These are phyloP conservation scores for Zygoascus hellenicus DNA, from an alignment of 1,139 yeast species.

Conservation along the genomic window DNA sequence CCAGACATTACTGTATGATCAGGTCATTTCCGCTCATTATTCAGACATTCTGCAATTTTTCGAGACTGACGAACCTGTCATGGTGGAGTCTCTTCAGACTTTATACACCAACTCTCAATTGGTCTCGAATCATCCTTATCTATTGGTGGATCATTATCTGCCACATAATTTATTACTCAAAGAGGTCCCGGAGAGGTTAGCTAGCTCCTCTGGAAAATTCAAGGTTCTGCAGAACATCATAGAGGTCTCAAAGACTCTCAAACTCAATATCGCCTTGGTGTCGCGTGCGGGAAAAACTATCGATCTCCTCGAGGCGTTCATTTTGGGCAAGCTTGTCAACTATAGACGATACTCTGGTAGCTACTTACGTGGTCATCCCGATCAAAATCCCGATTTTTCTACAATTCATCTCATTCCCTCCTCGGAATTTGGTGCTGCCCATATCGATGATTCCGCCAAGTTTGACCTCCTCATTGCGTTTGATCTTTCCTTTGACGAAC, in stretches of 20 bases:
- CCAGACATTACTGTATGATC: slow-evolving; percentile 88
- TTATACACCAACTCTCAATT: slow-evolving; percentile 69
- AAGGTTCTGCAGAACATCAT: slow-evolving; percentile 52
- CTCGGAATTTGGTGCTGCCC: slow-evolving; percentile 24
- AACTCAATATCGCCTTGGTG: slow-evolving; percentile 46
- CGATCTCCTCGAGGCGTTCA: slow-evolving; percentile 72
- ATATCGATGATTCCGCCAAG: slow-evolving; percentile 25
- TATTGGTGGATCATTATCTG: slow-evolving; percentile 76
- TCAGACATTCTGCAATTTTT: slow-evolving; percentile 84
- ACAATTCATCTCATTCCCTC: slow-evolving; percentile 34
- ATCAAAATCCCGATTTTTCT: slow-evolving; percentile 22
- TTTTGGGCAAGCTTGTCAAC: slow-evolving; percentile 62
- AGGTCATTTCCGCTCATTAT: slow-evolving; percentile 83
- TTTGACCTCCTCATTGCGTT: slow-evolving; percentile 64
- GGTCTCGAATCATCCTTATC: slow-evolving; percentile 84
- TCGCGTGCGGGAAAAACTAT: slow-evolving; percentile 57
- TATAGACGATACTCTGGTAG: slow-evolving; percentile 63
- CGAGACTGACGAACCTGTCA: slow-evolving; percentile 54
- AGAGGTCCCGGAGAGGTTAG: slow-evolving; percentile 69
- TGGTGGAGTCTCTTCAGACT: slow-evolving; percentile 54
- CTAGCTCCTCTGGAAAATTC: slow-evolving; percentile 85
- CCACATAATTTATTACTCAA: slow-evolving; percentile 74
- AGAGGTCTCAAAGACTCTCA: slow-evolving; percentile 37
- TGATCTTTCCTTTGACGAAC: slow-evolving; percentile 60
- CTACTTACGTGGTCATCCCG: slow-evolving; percentile 24